Evolutionary conservation across 495 filamentous ascomycete species (phyloP).

Genomic region (Tuber calosporum): DNA sequence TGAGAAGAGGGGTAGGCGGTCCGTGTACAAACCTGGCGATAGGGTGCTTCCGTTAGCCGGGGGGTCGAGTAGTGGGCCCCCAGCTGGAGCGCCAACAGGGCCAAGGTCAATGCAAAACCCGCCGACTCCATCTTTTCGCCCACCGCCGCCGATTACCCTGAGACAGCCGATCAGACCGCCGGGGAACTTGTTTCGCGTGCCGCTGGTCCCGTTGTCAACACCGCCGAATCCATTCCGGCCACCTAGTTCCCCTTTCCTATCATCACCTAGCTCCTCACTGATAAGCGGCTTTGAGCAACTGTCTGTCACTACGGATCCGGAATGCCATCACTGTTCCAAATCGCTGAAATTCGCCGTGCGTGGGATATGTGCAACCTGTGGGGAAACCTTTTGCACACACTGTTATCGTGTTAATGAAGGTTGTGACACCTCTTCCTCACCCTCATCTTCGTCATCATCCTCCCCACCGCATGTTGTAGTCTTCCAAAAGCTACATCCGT

Average conservation of each 20-base stretch:
- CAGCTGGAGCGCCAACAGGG: background rate
- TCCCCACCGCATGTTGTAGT: constrained; percentile 3
- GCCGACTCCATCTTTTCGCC: background rate
- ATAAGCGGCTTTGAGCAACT: background rate
- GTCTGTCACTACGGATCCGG: background rate
- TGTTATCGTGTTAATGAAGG: constrained; percentile 12
- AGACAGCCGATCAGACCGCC: background rate
- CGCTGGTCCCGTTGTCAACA: background rate
- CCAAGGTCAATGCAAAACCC: background rate
- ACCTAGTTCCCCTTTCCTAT: background rate
- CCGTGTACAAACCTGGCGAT: constrained; percentile 69
- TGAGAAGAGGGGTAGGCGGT: constrained; percentile 64
- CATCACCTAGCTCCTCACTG: background rate
- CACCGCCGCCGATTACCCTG: background rate
- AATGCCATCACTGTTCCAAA: background rate
- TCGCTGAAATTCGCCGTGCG: background rate
- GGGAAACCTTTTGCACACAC: constrained; percentile 6
- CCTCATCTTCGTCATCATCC: background rate
- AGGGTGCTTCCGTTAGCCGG: constrained; percentile 55
- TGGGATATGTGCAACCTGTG: background rate
- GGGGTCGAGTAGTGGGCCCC: background rate
- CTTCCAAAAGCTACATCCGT: constrained; percentile 11
- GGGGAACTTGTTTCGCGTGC: background rate
- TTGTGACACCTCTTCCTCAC: constrained; percentile 1
- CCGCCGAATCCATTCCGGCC: background rate